phyloP scores from a whole-genome alignment of 345 rosid genomes.

The Populus pruinosa region DNA sequence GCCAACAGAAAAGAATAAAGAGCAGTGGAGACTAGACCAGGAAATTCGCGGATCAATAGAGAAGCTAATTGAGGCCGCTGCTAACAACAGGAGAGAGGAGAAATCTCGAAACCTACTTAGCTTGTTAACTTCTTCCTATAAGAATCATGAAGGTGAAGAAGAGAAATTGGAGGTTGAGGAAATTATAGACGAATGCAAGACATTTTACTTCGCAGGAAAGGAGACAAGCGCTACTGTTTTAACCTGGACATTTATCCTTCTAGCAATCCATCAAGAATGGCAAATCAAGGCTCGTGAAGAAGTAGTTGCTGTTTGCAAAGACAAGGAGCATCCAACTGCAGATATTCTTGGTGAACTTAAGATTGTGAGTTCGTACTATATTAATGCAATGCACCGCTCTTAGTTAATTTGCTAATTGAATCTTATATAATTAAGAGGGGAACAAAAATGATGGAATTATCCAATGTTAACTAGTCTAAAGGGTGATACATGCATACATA shows the following conservation, averaged over 20 bases:
- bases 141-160: constrained; percentile 49
- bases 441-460: too few relatives aligned
- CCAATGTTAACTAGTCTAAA: too few relatives aligned
- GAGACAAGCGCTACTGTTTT: constrained; percentile 70
- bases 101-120: constrained; percentile 50
- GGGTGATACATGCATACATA: too few relatives aligned
- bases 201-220: constrained; percentile 84
- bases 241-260: constrained; percentile 61
- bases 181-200: constrained; percentile 83
- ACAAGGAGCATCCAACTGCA: constrained; percentile 28
- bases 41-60: constrained; percentile 57
- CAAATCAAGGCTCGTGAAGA: constrained; percentile 73
- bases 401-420: too few relatives aligned
- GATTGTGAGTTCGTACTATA: constrained; percentile 41
- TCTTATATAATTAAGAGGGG: too few relatives aligned
- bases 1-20: constrained; percentile 70
- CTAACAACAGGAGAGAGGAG: constrained; percentile 27
- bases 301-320: constrained; percentile 40
- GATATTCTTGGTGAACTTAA: constrained; percentile 55
- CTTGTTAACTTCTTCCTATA: constrained; percentile 49
- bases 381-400: too few relatives aligned
- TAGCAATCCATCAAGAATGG: constrained; percentile 82
- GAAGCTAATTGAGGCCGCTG: constrained; percentile 39
- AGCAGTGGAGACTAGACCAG: constrained; percentile 62
- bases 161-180: constrained; percentile 61